Base-by-base conservation (phyloP, 192 early-diverging fungal genomes). In the Gonapodya prolifera region DNA sequence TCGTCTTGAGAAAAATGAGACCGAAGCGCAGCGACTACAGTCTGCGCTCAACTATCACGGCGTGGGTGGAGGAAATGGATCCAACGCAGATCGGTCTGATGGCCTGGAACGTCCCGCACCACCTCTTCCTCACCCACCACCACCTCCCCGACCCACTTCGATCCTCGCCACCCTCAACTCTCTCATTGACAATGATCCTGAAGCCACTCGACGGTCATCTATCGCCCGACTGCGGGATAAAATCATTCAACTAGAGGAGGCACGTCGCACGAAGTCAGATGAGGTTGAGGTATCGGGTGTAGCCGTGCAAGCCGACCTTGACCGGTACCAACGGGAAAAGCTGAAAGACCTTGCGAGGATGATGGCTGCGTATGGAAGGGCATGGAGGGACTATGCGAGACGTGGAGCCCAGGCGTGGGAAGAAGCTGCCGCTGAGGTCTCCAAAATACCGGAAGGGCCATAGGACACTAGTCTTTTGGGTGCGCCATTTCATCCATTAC, bases 181-280 rank as follows among this genome's bases (percentile, higher is more conserved):
- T 0, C 89, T 98, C 78, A 95, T 98, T 83, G 96, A 98, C 82
- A 95, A 95, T 1, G 96, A 99, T 82, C 95, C 95, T 0, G 94
- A 93, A 35, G 87, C 91, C 30, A 93, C 94, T 35, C 88, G 96
- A 8, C 90, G 95, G 70, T 92, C 92, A 81, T 92, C 91, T 75
- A 95, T 99, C 61, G 92, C 93, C 23, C 92, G 91, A 35, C 92
- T 94, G 1, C 89, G 89, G 28, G 96, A 98, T 78, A 83, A 86
- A 29, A 95, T 98, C 76, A 83, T 80, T 1, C 75, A 90, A 76
- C 84, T 98, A 35, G 94, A 95, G 82, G 89, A 91, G 78, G 90
- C 95, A 34, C 82, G 93, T 71, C 90, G 91, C 81, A 86, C 87
- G 23, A 87, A 90, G 69, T 86, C 85, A 34, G 83, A 87, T 18